Conservation (phyloP, 352 stramenopile species). For the Phytopythium montanum region DNA sequence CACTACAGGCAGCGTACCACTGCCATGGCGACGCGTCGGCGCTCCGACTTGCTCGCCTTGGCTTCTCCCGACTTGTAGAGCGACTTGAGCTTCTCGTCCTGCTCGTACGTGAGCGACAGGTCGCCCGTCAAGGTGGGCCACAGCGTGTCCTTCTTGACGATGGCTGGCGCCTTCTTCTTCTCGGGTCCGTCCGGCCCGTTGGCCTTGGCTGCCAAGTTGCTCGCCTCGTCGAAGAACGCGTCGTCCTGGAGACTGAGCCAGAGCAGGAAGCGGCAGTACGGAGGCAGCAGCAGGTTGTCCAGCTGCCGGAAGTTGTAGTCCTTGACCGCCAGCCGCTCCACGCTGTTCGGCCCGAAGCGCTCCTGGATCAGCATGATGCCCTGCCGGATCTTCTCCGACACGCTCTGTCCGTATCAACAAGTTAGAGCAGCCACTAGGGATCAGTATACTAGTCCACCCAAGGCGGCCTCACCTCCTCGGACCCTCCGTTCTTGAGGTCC, state of each 20-base stretch:
- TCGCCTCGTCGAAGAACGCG: slow-evolving; percentile 76
- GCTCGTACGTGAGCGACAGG: slow-evolving; percentile 83
- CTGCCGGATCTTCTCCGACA: slow-evolving; percentile 73
- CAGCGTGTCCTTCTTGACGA: slow-evolving; percentile 81
- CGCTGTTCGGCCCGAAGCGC: slow-evolving; percentile 80
- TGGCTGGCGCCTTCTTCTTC: slow-evolving; percentile 61
- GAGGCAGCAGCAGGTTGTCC: slow-evolving; percentile 77
- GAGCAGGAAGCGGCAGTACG: slow-evolving; percentile 87
- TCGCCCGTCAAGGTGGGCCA: slow-evolving; percentile 78
- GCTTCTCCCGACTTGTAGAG: slow-evolving; percentile 84
- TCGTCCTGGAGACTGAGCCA: slow-evolving; percentile 89
- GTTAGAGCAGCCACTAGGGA: neutral
- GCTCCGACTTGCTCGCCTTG: slow-evolving; percentile 82
- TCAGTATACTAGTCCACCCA: neutral
- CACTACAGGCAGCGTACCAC: slow-evolving; percentile 38
- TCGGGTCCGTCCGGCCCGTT: slow-evolving; percentile 35
- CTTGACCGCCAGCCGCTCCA: slow-evolving; percentile 82
- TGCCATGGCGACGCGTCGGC: slow-evolving; percentile 74
- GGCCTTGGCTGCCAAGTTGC: slow-evolving; percentile 38
- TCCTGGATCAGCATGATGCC: slow-evolving; percentile 78
- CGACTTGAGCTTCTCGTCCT: slow-evolving; percentile 88
- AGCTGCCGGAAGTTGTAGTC: slow-evolving; percentile 90
- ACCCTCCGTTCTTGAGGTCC: slow-evolving; percentile 59
- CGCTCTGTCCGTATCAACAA: slow-evolving; percentile 16
- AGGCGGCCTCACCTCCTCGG: slow-evolving; percentile 30